These are phyloP conservation scores for Pyrenophora tritici-repentis DNA, from an alignment of 2,329 filamentous ascomycete species.

Conservation along the genomic window DNA sequence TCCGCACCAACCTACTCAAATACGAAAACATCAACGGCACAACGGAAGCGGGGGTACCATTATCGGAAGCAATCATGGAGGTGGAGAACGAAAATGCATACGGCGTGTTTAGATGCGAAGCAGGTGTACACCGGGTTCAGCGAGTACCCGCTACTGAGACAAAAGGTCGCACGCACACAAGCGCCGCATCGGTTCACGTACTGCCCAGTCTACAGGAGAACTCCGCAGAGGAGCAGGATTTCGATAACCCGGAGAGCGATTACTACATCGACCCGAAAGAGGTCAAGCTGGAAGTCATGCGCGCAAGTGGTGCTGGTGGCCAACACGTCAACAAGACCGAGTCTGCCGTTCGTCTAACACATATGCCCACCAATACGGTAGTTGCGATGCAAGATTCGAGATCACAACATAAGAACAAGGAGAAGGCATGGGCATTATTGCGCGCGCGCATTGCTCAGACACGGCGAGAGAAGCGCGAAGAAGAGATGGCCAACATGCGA, in stretches of 20 bases:
- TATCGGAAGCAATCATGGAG: slow-evolving; percentile 88
- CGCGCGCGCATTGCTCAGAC: slow-evolving; percentile 80
- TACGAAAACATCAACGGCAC: slow-evolving; percentile 75
- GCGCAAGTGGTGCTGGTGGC: slow-evolving; percentile 86
- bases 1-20: slow-evolving; percentile 73
- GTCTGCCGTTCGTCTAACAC: slow-evolving; percentile 90
- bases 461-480: slow-evolving; percentile 80
- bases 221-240: slow-evolving; percentile 58
- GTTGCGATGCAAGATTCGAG: slow-evolving; percentile 93
- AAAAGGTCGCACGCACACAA: slow-evolving; percentile 91
- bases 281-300: slow-evolving; percentile 85
- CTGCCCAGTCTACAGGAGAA: slow-evolving; percentile 77
- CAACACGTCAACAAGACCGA: slow-evolving; percentile 99
- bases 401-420: slow-evolving; percentile 87
- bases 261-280: slow-evolving; percentile 88
- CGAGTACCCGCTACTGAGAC: slow-evolving; percentile 88
- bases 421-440: slow-evolving; percentile 83
- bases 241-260: slow-evolving; percentile 84
- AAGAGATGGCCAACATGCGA: slow-evolving; percentile 73
- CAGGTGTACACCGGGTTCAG: slow-evolving; percentile 94
- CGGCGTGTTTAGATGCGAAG: slow-evolving; percentile 79
- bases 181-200: slow-evolving; percentile 89
- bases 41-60: slow-evolving; percentile 64
- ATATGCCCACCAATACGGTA: slow-evolving; percentile 81
- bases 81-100: slow-evolving; percentile 79